These are phyloP conservation scores for Globisporangium spinosum DNA, from an alignment of 352 stramenopile genomes.

Conservation along the genomic window DNA sequence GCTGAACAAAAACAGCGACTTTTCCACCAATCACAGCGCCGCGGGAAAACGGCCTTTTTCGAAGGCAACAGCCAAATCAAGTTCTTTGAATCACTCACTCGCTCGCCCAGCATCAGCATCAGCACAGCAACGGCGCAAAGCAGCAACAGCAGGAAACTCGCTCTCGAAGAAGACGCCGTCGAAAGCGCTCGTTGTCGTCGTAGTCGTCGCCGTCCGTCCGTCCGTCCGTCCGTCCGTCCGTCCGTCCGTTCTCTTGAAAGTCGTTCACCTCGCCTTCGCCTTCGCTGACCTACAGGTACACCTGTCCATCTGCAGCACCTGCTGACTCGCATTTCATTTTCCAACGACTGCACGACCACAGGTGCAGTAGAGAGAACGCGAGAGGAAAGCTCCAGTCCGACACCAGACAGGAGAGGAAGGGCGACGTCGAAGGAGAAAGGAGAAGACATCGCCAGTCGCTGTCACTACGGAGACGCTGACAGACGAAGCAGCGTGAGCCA, in stretches of 20 bases:
- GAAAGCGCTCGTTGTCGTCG: background rate
- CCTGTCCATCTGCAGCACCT: background rate
- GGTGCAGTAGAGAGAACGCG: slow-evolving; percentile 2
- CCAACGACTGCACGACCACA: background rate
- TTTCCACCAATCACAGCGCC: background rate
- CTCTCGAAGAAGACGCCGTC: background rate
- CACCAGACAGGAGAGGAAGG: background rate
- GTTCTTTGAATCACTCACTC: background rate
- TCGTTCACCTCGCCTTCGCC: background rate
- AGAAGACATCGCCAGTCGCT: background rate
- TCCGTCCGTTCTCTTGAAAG: background rate
- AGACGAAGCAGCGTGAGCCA: slow-evolving; percentile 3
- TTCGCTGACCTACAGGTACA: background rate
- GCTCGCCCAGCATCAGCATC: background rate
- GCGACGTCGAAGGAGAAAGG: background rate
- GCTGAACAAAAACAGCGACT: background rate
- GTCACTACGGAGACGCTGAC: background rate
- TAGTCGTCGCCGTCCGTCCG: no score
- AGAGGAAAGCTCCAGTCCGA: slow-evolving; percentile 6
- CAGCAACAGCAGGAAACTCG: background rate
- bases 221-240: background rate
- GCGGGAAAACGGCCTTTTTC: background rate
- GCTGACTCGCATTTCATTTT: background rate
- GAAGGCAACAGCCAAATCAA: background rate
- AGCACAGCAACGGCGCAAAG: background rate